Evolutionary conservation across 306 rosid genomes (phyloP), one percentile per base, ranked within the genome.

Genomic region (Acacia crassicarpa): DNA sequence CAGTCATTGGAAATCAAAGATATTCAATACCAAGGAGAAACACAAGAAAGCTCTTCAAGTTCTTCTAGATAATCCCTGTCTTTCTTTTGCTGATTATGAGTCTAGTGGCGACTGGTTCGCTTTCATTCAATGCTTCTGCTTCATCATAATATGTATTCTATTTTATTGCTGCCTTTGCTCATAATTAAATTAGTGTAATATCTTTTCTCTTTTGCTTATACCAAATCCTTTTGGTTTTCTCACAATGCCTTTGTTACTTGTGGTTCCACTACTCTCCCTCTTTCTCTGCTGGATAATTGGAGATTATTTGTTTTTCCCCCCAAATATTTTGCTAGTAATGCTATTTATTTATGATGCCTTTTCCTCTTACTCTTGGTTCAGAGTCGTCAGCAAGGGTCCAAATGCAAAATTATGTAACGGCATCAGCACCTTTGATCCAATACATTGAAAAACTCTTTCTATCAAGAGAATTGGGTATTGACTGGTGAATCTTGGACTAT

Each of bases 401-500:
- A 61, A 95, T 95, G 99, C 94, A 93, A 86, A 85, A 73, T 75
- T 95, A 86, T 72, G 88, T 88, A n/a, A 59, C 84, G 23, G 83
- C 99, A 56, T 89, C 94, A 7, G 84, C 87, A 61, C 84, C 94
- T 43, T 78, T 95, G 65, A 91, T 89, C 85, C 81, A 74, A 59
- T 91, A 95, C 86, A 66, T 95, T 12, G 99, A 95, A 80, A 82
- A 89, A 81, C 98, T 93, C 83, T 91, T 86, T 87, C 82, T 79
- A 76, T 85, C 99, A 66, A 90, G 92, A 85, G 89, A 88, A 58
- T 82, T 95, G 93, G 99, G 98, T 62, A 61, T 85, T 75, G 98
- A 93, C 87, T 95, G 99, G 99, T 95, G 87, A 87, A 81, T 15
- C 67, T 58, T 83, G 67, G 69, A 58, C 77, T 76, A 80, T 85